A percentile compares a stretch with the other conserved stretches of the same genome.
Conservation (phyloP, 768 basidiomycete genomes). For the Boletus pseudo-olivaceus region DNA sequence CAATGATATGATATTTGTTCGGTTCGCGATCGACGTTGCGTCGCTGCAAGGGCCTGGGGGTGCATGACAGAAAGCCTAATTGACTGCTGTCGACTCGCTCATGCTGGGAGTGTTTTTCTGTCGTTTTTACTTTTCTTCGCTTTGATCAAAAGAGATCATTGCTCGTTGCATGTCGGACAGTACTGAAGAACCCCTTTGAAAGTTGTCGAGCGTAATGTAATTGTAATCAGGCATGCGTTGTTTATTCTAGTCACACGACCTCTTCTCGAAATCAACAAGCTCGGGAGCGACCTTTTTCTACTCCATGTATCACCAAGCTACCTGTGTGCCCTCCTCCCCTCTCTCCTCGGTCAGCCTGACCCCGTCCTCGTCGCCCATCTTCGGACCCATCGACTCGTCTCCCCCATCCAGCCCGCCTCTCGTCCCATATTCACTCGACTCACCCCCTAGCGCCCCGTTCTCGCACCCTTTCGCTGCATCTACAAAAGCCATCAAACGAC, state of each 20-base stretch:
- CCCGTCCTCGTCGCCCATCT: slow-evolving; percentile 48
- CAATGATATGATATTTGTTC: background rate
- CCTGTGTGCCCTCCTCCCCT: background rate
- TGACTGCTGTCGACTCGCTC: background rate
- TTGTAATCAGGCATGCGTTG: background rate
- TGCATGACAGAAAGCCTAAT: background rate
- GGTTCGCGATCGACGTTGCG: too few species aligned
- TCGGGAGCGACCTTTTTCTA: background rate
- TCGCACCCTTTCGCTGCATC: slow-evolving; percentile 59
- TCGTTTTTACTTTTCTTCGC: too few species aligned
- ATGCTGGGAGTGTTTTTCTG: background rate
- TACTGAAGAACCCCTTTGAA: too few species aligned
- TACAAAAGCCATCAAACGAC: slow-evolving; percentile 42
- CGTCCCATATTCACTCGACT: slow-evolving; percentile 28
- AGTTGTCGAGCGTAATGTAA: too few species aligned
- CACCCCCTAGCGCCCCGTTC: slow-evolving; percentile 22
- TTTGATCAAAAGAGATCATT: background rate
- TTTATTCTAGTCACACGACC: slow-evolving; percentile 8
- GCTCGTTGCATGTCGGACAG: background rate
- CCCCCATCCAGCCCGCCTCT: slow-evolving; percentile 34
- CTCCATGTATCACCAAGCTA: slow-evolving; percentile 10
- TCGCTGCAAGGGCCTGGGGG: too few species aligned
- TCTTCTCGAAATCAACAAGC: background rate
- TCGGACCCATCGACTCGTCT: slow-evolving; percentile 37
- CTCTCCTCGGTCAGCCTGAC: slow-evolving; percentile 34